Conservation (phyloP, 345 rosid species). For the Eucalyptus polyanthemos region DNA sequence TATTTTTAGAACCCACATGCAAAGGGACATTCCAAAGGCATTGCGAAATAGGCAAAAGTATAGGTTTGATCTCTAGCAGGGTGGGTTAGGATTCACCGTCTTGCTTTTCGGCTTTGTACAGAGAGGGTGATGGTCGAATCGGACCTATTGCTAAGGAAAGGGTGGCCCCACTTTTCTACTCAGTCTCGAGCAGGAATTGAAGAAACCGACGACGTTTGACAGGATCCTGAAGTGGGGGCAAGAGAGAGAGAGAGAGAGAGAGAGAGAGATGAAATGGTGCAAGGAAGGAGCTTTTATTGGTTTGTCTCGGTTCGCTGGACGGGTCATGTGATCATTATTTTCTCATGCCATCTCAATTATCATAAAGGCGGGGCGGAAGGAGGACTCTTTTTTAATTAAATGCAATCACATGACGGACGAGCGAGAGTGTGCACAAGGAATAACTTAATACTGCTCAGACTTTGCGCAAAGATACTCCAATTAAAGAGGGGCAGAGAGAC, state of each 20-base stretch:
- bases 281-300: background rate
- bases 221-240: background rate
- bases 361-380: background rate
- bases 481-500: constrained; percentile 2
- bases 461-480: background rate
- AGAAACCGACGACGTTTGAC: background rate
- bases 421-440: background rate
- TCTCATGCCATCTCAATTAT: background rate
- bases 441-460: background rate
- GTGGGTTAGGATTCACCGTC: background rate
- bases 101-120: background rate
- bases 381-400: background rate
- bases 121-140: background rate
- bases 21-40: background rate
- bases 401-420: background rate
- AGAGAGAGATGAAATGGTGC: background rate
- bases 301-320: background rate
- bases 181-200: background rate
- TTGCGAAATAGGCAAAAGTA: background rate
- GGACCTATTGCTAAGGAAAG: background rate
- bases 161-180: background rate
- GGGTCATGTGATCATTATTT: background rate
- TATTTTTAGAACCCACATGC: background rate
- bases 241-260: background rate
- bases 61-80: background rate